phyloP scores from a whole-genome alignment of 768 basidiomycete genomes.

The Asterophora parasitica region DNA sequence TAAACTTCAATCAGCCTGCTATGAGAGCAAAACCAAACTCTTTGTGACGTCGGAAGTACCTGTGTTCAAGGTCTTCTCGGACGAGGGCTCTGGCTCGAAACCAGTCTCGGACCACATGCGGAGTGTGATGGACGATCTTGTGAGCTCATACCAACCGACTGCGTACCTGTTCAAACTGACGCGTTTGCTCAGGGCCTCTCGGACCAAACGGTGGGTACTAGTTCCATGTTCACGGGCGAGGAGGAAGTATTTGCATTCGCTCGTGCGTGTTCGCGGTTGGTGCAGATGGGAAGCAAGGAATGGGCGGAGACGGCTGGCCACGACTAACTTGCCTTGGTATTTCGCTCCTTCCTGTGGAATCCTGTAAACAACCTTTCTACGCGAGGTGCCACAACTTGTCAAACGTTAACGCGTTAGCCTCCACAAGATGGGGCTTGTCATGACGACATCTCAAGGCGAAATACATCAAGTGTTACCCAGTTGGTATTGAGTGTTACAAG shows the following conservation, averaged over 20 bases:
- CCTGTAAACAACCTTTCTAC: no score
- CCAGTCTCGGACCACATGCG: conserved; percentile 81
- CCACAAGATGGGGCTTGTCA: no score
- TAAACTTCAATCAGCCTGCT: conserved; percentile 55
- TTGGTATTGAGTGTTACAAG: conserved; percentile 5
- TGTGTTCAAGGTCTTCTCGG: conserved; percentile 85
- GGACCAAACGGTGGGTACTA: conserved; percentile 68
- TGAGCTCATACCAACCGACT: conserved; percentile 27
- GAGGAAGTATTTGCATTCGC: conserved; percentile 98
- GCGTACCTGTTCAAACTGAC: conserved; percentile 8
- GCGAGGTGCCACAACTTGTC: no score
- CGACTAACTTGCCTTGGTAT: conserved; percentile 6
- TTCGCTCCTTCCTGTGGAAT: neutral
- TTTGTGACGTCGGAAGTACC: conserved; percentile 92
- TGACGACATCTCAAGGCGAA: no score
- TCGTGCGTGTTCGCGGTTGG: conserved; percentile 81
- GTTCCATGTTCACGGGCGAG: conserved; percentile 92
- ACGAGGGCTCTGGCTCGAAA: conserved; percentile 41
- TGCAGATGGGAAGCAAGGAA: conserved; percentile 88
- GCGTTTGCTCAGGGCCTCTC: conserved; percentile 60
- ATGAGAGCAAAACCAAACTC: conserved; percentile 91
- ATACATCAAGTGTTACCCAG: neutral
- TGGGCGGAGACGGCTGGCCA: conserved; percentile 60
- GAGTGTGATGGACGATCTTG: conserved; percentile 93
- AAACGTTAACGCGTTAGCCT: no score